Conservation (phyloP, 768 basidiomycete species). For the Mycena crocata region DNA sequence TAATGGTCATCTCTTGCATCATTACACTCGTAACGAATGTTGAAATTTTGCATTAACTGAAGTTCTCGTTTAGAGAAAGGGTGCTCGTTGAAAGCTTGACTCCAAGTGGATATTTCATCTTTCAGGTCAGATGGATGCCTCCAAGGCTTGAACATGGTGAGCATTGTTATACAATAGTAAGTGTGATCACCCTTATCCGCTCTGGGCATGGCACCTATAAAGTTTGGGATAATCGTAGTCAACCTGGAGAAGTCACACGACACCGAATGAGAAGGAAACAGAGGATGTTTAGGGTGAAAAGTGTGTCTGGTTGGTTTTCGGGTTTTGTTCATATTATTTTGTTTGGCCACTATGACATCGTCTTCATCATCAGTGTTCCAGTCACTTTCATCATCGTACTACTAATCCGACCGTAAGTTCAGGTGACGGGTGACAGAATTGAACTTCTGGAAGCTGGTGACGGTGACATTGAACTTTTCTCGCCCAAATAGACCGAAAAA, state of each 20-base stretch:
- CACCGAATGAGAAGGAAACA: background rate
- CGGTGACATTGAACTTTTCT: no score
- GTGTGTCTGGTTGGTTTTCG: background rate
- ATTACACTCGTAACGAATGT: constrained; percentile 42
- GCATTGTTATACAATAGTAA: constrained; percentile 42
- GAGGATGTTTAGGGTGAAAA: background rate
- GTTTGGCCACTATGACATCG: background rate
- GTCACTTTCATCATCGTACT: background rate
- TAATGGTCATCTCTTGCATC: constrained; percentile 33
- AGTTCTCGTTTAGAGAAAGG: background rate
- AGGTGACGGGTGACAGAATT: no score
- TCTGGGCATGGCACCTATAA: constrained; percentile 38
- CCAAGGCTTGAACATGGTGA: constrained; percentile 42
- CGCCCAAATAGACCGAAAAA: no score
- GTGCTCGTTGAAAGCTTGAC: background rate
- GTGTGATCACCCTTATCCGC: constrained; percentile 43
- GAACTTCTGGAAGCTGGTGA: no score
- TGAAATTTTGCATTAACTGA: constrained; percentile 38
- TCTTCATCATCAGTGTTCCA: background rate
- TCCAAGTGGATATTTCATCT: constrained; percentile 7
- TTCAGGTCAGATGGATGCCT: constrained; percentile 35
- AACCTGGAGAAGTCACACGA: constrained; percentile 14
- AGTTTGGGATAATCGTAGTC: constrained; percentile 36
- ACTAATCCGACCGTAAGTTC: no score
- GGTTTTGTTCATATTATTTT: background rate